Evolutionary conservation across 2,329 filamentous ascomycete genomes (phyloP), one percentile per base, ranked within the genome.

Genomic region (Trichoderma pleuroti): DNA sequence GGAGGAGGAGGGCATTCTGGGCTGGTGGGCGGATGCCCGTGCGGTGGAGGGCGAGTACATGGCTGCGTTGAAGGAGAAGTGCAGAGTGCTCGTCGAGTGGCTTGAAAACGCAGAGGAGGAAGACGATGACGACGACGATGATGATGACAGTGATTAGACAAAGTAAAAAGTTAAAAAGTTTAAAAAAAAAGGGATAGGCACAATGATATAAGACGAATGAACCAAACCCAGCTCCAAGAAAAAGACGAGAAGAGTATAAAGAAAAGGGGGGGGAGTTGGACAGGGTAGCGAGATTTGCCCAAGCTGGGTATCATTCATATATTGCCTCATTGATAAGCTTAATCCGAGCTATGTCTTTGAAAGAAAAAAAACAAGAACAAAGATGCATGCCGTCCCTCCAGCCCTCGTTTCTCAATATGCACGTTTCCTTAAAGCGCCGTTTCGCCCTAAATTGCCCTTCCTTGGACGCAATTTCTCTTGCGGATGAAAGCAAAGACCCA

Each of bases 1-100:
- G 1, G 93, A 97, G 78, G 93, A 97, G 77, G 94, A 98, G 54
- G 94, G 92, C 0, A 92, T 97, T 74, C 83, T 95, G 76, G 87
- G 87, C 61, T 99, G 96, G 96, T 98, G 94, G 94, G 87, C 85
- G 24, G 91, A 97, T 79, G 85, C 87, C 61, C 80, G 90, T 76
- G 91, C 91, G 7, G 86, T 82, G 28, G 90, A 89, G 69, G 89
- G 85, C 16, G 91, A 92, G 69, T 87, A 88, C 67, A 88, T 98
- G 90, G 81, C 81, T 71, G 86, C 83, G 63, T 88, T 98, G 18
- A 90, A 91, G 78, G 88, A 87, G 72, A 92, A 92, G 82, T 93
- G 92, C 71, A 86, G 89, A 76, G 89, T 90, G 66, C 88, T 98
- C 79, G 90, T 98, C 57, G 93, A 97, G 76, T 93, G 94, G 90